Percentiles rank a stretch among this genome's conserved stretches.
Conservation (phyloP, 768 basidiomycete genomes). For the Lanmaoa rubissima region DNA sequence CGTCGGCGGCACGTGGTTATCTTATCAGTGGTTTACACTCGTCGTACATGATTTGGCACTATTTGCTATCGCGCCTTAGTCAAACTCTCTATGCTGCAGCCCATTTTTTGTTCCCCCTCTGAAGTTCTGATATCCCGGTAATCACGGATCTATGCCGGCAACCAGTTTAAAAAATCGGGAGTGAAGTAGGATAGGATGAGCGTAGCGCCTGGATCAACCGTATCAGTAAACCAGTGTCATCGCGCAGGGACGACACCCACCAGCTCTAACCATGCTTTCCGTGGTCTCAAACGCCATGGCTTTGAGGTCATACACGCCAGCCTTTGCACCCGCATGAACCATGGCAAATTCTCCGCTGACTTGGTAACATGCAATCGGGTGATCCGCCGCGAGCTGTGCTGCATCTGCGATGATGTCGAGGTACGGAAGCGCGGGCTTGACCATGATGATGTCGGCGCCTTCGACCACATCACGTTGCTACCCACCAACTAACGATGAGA, state of each 20-base stretch:
- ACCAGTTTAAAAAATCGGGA: slow-evolving; percentile 91
- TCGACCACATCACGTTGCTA: slow-evolving; percentile 86
- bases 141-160: slow-evolving; percentile 35
- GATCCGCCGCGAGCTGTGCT: slow-evolving; percentile 72
- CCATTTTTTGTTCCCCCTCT: not conserved
- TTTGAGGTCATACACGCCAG: slow-evolving; percentile 90
- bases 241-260: slow-evolving; percentile 40
- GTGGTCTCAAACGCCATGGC: slow-evolving; percentile 93
- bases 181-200: slow-evolving; percentile 95
- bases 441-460: slow-evolving; percentile 99
- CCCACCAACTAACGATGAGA: slow-evolving; percentile 1
- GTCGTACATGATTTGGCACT: not conserved
- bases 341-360: slow-evolving; percentile 98
- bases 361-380: slow-evolving; percentile 95
- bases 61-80: not conserved
- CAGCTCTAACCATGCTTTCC: slow-evolving; percentile 90
- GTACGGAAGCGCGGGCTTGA: slow-evolving; percentile 95
- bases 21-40: slow-evolving; percentile 6
- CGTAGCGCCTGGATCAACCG: slow-evolving; percentile 67
- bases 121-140: not conserved
- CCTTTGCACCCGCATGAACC: slow-evolving; percentile 90
- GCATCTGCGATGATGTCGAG: slow-evolving; percentile 95
- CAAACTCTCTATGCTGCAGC: not conserved
- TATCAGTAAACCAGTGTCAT: slow-evolving; percentile 1
- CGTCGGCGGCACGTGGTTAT: slow-evolving; percentile 4